These are phyloP conservation scores for Biscogniauxia mediterranea DNA, from an alignment of 2,329 filamentous ascomycete species.

Conservation along the genomic window DNA sequence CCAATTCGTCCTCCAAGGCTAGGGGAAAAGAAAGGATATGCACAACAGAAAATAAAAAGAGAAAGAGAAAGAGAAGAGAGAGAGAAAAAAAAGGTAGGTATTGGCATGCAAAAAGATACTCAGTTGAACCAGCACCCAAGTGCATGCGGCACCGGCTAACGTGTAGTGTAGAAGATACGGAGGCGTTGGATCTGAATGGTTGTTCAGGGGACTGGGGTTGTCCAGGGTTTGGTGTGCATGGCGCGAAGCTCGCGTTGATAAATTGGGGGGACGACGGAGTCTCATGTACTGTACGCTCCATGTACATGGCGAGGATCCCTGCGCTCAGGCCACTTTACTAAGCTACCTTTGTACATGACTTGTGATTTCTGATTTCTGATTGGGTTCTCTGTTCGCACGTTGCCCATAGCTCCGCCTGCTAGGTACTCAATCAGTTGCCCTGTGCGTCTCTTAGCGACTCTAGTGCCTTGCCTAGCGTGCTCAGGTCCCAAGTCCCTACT, in stretches of 20 bases:
- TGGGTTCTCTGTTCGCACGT: neutral
- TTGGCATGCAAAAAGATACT: neutral
- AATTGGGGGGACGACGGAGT: neutral
- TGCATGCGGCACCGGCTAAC: neutral
- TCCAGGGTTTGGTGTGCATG: neutral
- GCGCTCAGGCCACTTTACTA: neutral
- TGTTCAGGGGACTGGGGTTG: conserved; percentile 1
- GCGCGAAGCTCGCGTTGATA: neutral
- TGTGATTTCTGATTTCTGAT: neutral
- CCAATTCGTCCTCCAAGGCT: neutral
- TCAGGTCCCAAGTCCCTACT: neutral
- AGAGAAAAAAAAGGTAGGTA: neutral
- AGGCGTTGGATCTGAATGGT: neutral
- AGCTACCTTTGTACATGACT: neutral
- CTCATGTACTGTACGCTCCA: neutral
- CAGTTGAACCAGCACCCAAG: neutral
- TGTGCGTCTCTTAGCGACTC: neutral
- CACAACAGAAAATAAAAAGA: neutral
- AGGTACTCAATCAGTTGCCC: neutral
- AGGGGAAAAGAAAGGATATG: neutral
- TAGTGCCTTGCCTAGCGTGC: neutral
- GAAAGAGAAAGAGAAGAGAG: neutral
- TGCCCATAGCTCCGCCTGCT: neutral
- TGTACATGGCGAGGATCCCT: neutral
- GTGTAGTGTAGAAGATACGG: neutral